phyloP scores from a whole-genome alignment of 192 early-diverging fungal species.

The Coemansia sp. region DNA sequence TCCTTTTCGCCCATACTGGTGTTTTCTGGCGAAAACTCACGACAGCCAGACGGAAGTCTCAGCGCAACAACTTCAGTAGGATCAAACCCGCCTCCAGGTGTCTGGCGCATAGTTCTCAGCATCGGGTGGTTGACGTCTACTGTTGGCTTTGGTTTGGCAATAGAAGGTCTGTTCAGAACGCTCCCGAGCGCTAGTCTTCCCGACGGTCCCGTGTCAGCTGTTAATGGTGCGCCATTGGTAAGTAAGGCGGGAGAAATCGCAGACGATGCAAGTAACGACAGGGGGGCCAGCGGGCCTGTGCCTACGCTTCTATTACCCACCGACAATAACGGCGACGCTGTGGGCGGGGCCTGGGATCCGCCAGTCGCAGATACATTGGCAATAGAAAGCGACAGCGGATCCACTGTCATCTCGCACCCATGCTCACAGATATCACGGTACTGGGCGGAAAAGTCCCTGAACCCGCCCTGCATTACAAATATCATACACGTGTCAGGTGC shows the following conservation, averaged over 20 bases:
- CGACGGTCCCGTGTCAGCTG: not conserved
- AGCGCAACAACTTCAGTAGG: slow-evolving; percentile 30
- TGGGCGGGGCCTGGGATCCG: not conserved
- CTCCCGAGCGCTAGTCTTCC: not conserved
- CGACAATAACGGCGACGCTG: slow-evolving; percentile 8
- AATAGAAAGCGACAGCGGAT: not conserved
- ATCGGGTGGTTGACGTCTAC: slow-evolving; percentile 41
- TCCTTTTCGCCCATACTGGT: not conserved
- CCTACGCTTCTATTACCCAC: not conserved
- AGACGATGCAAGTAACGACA: not conserved
- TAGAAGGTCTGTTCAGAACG: slow-evolving; percentile 4
- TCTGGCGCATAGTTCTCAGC: slow-evolving; percentile 50
- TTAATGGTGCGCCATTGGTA: not conserved
- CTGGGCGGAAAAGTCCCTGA: slow-evolving; percentile 27
- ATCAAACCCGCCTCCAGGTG: slow-evolving; percentile 44
- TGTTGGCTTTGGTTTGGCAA: slow-evolving; percentile 3
- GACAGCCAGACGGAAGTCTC: slow-evolving; percentile 37
- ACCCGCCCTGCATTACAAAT: slow-evolving; percentile 42
- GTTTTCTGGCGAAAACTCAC: slow-evolving; percentile 2
- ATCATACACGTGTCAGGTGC: slow-evolving; percentile 31
- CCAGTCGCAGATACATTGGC: not conserved
- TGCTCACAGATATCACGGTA: slow-evolving; percentile 24
- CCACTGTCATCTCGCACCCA: not conserved
- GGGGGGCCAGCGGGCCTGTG: not conserved
- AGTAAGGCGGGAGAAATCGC: not conserved